Base-by-base conservation (phyloP, 2,329 filamentous ascomycete genomes). In the Ophiostoma tasmaniense region DNA sequence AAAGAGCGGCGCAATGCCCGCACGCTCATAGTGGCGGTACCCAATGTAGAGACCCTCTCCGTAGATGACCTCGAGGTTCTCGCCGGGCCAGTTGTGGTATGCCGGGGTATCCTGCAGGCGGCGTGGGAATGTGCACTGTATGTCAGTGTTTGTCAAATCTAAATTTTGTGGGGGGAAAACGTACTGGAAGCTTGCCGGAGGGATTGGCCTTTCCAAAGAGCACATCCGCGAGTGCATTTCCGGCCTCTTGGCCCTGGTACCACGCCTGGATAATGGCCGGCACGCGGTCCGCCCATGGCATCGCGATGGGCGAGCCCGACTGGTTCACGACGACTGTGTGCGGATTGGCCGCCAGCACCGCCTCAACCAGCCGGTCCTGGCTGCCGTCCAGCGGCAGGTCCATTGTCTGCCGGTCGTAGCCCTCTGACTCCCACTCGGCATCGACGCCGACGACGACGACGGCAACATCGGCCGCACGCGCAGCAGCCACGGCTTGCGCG, bases 401-500 rank as follows among this genome's bases (percentile, higher is more conserved):
- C 84, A 88, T 86, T 68, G 81, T 85, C 69, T 82, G 79, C 64
- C 89, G 83, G 75, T 91, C 89, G 70, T 90, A 90, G 1, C 89
- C 89, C 76, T 91, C 89, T 1, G 88, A 90, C 75, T 92, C 89
- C 89, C 89, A 92, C 75, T 92, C 89, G 6, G 85, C 85, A 75
- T 91, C 89, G 0, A 91, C 81, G 1, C 89, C 89, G 11, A 90
- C 85, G 66, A 91, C 83, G 1, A 92, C 82, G 7, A 92, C 80
- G 2, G 89, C 89, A 17, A 90, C 86, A 74, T 91, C 89, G 0
- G 87, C 86, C 2, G 81, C 81, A 71, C 80, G 84, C 3, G 50
- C 50, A 55, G n/a, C n/a, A 25, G 50, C 50, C n/a, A 55, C 50
- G 6, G 50, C 50, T 10, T 90, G 82, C 71, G 88, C 82, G n/a